Base-by-base conservation (phyloP, 768 basidiomycete species). In the Tulasnella sp. region DNA sequence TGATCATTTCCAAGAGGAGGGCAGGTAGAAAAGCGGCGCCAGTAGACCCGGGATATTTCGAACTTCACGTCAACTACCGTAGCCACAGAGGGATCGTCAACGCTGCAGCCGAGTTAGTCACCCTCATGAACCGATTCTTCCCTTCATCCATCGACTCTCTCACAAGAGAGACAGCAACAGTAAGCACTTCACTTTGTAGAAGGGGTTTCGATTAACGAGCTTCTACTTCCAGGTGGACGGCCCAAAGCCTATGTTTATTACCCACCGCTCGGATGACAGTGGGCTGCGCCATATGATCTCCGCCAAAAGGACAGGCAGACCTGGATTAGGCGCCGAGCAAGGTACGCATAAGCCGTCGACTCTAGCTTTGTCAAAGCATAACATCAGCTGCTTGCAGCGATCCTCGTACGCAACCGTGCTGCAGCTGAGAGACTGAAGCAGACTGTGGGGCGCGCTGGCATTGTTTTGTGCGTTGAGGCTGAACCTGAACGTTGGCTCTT, bases 71-170 rank as follows among this genome's bases (percentile, higher is more conserved):
- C 49, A 86, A 86, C 63, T 85, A 83, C 62, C 76, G 84, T 4
- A 84, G 82, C 0, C 82, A 85, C 63, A 76, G 75, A 0, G 85
- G 85, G 2, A 86, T 86, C 39, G 79, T 86, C n/a, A 72, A 80
- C 43, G 83, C 81, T 62, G 84, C 84, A 0, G 76, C 80, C 50
- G 76, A 75, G 0, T 68, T 85, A 23, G 75, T 86, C 3, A 74
- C 79, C n/a, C 66, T 86, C 1, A 77, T 86, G 12, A 74, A 69
- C 14, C 63, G 61, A 7, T 81, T 81, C 57, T 86, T 82, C 80
- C 79, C 80, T 0, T 67, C 80, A 61, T 70, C 80, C 0, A 83
- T 86, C 23, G 84, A 86, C 64, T 62, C 61, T 2, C 73, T 86
- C 12, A 70, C 70, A 7, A 73, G 69, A 3, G 85, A 86, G 21